Conservation (phyloP, 2,329 filamentous ascomycete species). For the Clonostachys sp. region DNA sequence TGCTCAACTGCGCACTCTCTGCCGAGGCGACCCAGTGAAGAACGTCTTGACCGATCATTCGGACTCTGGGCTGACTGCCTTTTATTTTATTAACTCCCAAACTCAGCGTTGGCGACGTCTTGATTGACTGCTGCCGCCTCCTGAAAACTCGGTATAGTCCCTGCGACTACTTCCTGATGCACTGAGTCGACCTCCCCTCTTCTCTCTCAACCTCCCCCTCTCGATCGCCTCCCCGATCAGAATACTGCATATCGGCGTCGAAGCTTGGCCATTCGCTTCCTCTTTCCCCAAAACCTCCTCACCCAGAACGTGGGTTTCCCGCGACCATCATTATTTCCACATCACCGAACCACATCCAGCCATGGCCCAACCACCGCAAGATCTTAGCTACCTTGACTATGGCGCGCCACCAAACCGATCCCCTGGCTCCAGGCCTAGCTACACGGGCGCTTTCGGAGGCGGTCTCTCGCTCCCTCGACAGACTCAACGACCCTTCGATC, state of each 20-base stretch:
- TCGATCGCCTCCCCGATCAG: background rate
- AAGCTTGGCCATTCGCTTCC: background rate
- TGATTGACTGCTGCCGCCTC: too few relatives aligned
- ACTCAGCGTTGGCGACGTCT: too few relatives aligned
- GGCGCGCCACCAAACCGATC: constrained; percentile 53
- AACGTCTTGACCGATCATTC: too few relatives aligned
- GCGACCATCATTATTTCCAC: too few relatives aligned
- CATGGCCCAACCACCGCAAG: constrained; percentile 47
- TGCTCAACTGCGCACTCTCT: too few relatives aligned
- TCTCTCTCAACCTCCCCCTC: background rate
- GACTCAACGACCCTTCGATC: constrained; percentile 75
- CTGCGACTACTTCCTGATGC: background rate
- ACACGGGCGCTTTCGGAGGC: constrained; percentile 43
- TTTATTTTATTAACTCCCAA: too few relatives aligned
- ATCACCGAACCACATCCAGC: constrained; percentile 2
- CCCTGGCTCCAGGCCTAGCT: constrained; percentile 63
- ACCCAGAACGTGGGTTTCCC: too few relatives aligned
- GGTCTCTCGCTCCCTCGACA: constrained; percentile 36
- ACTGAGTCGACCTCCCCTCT: background rate
- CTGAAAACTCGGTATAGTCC: background rate
- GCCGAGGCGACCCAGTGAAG: too few relatives aligned
- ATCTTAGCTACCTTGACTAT: constrained; percentile 70
- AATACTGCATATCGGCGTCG: background rate
- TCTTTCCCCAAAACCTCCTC: background rate
- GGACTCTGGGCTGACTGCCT: too few relatives aligned